A percentile compares a stretch with the other conserved stretches of the same genome.
Conservation (phyloP, 805 yeast genomes). For the Candida incommunis region DNA sequence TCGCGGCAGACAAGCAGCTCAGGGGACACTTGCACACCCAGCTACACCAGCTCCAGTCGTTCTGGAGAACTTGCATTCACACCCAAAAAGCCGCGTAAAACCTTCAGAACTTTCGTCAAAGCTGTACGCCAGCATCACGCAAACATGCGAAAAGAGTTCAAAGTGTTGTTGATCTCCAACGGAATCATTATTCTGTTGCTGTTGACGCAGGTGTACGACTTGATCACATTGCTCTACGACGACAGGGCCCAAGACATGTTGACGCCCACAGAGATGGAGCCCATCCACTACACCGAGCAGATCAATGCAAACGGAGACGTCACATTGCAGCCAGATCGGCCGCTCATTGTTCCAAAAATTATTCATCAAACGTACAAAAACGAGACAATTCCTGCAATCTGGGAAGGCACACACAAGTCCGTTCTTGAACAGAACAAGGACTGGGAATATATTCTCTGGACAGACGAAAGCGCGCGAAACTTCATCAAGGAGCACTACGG, state of each 20-base stretch:
- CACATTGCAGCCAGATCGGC: conserved; percentile 3
- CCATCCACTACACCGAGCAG: conserved; percentile 32
- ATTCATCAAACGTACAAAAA: conserved; percentile 90
- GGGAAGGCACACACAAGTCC: conserved; percentile 65
- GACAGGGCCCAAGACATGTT: conserved; percentile 54
- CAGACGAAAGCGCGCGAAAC: conserved; percentile 67
- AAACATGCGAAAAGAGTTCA: conserved; percentile 10
- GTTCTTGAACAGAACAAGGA: conserved; percentile 76
- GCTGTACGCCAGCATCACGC: neutral
- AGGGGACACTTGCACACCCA: too few species aligned
- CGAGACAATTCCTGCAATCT: conserved; percentile 58
- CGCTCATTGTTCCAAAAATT: conserved; percentile 63
- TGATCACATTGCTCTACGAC: conserved; percentile 61
- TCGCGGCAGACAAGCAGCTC: too few species aligned
- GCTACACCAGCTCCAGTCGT: too few species aligned
- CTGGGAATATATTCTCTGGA: conserved; percentile 74
- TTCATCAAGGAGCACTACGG: conserved; percentile 70
- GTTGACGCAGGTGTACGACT: conserved; percentile 53
- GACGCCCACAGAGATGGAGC: conserved; percentile 46
- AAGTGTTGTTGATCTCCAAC: conserved; percentile 12
- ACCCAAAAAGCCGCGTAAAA: too few species aligned
- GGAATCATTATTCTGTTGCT: conserved; percentile 24
- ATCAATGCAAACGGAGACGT: conserved; percentile 3
- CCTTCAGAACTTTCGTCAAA: too few species aligned
- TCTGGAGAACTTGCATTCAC: too few species aligned